Evolutionary conservation across 257 asterid genomes (phyloP), one percentile per base, ranked within the genome.

Genomic region (Parsonsia alboflavescens): DNA sequence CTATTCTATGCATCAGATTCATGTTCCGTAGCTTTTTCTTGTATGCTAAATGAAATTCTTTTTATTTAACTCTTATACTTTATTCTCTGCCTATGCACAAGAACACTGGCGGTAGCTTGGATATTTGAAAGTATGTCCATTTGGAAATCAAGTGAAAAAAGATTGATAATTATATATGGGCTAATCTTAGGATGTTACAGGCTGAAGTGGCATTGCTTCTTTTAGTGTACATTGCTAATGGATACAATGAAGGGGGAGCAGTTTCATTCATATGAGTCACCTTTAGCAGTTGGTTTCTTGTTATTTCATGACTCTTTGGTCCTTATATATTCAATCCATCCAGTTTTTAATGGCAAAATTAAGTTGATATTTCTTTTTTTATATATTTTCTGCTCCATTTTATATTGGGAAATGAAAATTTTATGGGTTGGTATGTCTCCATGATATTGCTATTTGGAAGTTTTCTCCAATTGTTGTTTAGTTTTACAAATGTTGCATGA

Each of bases 321-420:
- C 99, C 99, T 17, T 95, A 92, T 75, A 87, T 95, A 76, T 95
- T 95, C 87, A 95, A 95, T 79, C 99, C 99, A 61, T 95, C 99
- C 72, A 98, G 99, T 75, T 95, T 95, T 75, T 98, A 95, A 80
- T 95, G 99, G 99, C 99, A 95, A 77, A 95, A 95, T 97, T 94
- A 85, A 85, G 96, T 89, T 75, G 24, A 13, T 2, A 68, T 48
- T 46, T 52, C 22, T n/a, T n/a, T n/a, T n/a, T n/a, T n/a, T n/a
- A n/a, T n/a, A n/a, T n/a, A n/a, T n/a, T n/a, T n/a, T n/a, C 67
- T 80, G 12, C 42, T 67, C 46, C 54, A 71, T 76, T 39, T 76
- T 56, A 73, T 56, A n/a, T 24, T 56, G 28, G 30, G 10, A 21
- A 56, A 56, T 56, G 62, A n/a, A 56, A 21, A 54, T 1, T 13